Percentiles rank a stretch among this genome's conserved stretches.
These are phyloP conservation scores for Arctium minus DNA, from an alignment of 129 eudicot species.

Conservation along the genomic window DNA sequence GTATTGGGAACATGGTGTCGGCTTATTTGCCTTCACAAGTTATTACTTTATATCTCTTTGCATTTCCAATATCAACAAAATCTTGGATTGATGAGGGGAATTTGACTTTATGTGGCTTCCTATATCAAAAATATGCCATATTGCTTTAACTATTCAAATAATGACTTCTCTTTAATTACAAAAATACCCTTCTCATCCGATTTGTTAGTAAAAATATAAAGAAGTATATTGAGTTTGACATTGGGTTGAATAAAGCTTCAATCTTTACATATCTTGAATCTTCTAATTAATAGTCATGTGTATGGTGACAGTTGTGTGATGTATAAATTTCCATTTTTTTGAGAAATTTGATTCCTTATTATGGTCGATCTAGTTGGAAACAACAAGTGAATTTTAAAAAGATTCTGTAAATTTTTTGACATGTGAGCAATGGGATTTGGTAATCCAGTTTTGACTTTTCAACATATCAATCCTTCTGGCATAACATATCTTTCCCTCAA, in stretches of 20 bases:
- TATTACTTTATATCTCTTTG: conserved; percentile 26
- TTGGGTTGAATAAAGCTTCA: not conserved
- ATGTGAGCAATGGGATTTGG: conserved; percentile 36
- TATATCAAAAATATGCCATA: not conserved
- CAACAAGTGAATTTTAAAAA: conserved; percentile 13
- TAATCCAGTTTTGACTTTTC: conserved; percentile 16
- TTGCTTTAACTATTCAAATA: not conserved
- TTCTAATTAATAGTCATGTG: not conserved
- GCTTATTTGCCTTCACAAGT: conserved; percentile 28
- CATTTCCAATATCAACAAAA: conserved; percentile 19
- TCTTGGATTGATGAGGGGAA: conserved; percentile 13
- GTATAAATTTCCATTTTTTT: not conserved
- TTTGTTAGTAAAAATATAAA: too few species aligned
- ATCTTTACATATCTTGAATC: not conserved
- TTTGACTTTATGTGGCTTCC: not conserved
- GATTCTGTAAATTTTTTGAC: conserved; percentile 29
- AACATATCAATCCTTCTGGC: conserved; percentile 12
- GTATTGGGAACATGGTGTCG: conserved; percentile 56
- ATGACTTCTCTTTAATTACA: not conserved
- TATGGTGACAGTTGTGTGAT: not conserved
- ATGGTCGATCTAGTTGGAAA: not conserved
- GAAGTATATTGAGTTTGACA: not conserved
- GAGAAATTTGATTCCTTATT: conserved; percentile 7
- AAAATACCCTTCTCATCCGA: not conserved
- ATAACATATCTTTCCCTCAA: not conserved